Percentiles rank a stretch among this genome's conserved stretches.
These are phyloP conservation scores for Suillus bovinus DNA, from an alignment of 768 basidiomycete genomes.

Conservation along the genomic window DNA sequence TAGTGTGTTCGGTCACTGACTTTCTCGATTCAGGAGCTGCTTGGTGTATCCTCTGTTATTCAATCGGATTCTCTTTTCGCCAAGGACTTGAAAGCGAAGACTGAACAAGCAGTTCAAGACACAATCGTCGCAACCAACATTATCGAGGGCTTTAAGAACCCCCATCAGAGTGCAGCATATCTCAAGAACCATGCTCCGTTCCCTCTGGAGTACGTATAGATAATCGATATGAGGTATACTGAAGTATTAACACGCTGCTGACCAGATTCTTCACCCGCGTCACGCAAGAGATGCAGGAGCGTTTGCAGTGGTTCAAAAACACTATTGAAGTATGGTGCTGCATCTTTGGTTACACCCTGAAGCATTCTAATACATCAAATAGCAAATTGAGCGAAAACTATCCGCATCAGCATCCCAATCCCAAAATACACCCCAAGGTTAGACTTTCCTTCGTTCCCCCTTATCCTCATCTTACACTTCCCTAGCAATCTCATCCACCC, in stretches of 20 bases:
- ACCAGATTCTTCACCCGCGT: conserved; percentile 71
- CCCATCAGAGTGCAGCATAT: conserved; percentile 67
- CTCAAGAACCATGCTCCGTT: conserved; percentile 81
- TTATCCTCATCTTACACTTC: conserved; percentile 12
- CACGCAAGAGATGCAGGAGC: conserved; percentile 69
- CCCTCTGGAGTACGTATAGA: conserved; percentile 65
- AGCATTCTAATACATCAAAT: neutral
- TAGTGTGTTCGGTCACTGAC: neutral
- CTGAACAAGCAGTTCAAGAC: conserved; percentile 78
- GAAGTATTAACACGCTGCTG: neutral
- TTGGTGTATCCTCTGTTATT: conserved; percentile 59
- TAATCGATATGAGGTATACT: conserved; percentile 1
- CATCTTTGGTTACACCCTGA: neutral
- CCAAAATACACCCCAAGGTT: conserved; percentile 77
- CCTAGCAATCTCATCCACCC: conserved; percentile 68
- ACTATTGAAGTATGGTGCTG: conserved; percentile 65
- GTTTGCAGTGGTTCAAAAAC: conserved; percentile 74
- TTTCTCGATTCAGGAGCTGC: conserved; percentile 53
- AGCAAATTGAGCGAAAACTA: conserved; percentile 76
- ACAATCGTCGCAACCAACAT: conserved; percentile 76
- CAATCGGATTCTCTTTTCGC: conserved; percentile 67
- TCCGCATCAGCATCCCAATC: conserved; percentile 63
- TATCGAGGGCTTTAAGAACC: conserved; percentile 76
- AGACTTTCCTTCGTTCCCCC: conserved; percentile 9
- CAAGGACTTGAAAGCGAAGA: conserved; percentile 71